phyloP scores from a whole-genome alignment of 225 moss, liverwort and hornwort species.

The Marchantia polymorpha region DNA sequence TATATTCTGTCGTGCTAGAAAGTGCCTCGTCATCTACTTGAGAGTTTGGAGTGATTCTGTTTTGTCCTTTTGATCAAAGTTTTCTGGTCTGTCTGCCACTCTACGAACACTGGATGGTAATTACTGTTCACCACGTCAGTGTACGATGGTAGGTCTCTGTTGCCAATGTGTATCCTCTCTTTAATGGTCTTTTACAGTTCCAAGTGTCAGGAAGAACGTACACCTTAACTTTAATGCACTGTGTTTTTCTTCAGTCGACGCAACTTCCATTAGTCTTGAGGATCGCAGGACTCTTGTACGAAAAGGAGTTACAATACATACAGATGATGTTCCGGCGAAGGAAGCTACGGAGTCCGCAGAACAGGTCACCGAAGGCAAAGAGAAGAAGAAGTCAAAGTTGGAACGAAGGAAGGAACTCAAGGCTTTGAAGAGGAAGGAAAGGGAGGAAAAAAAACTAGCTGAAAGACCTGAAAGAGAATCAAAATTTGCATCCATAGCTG shows the following conservation, averaged over 20 bases:
- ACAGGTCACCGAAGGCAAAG: slow-evolving; percentile 39
- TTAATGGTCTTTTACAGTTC: not conserved
- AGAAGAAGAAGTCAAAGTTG: slow-evolving; percentile 57
- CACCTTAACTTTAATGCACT: not conserved
- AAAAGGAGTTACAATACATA: slow-evolving; percentile 42
- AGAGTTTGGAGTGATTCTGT: too few species aligned
- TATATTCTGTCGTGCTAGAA: too few species aligned
- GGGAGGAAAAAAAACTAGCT: slow-evolving; percentile 40
- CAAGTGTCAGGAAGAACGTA: not conserved
- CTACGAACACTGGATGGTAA: too few species aligned
- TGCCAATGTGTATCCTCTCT: not conserved
- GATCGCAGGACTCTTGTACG: slow-evolving; percentile 68
- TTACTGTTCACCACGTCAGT: too few species aligned
- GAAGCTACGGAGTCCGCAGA: slow-evolving; percentile 17
- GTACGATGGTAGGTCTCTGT: not conserved
- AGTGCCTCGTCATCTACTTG: too few species aligned
- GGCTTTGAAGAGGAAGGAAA: slow-evolving; percentile 43
- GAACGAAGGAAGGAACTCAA: slow-evolving; percentile 70
- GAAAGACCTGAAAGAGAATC: slow-evolving; percentile 35
- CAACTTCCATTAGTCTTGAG: slow-evolving; percentile 51
- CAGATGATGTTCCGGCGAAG: slow-evolving; percentile 22
- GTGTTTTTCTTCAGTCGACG: slow-evolving; percentile 34
- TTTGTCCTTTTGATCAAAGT: too few species aligned
- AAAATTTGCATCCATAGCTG: slow-evolving; percentile 21
- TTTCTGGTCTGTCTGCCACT: too few species aligned